Conservation (phyloP, 2,329 filamentous ascomycete species). For the Rhynchosporium agropyri region DNA sequence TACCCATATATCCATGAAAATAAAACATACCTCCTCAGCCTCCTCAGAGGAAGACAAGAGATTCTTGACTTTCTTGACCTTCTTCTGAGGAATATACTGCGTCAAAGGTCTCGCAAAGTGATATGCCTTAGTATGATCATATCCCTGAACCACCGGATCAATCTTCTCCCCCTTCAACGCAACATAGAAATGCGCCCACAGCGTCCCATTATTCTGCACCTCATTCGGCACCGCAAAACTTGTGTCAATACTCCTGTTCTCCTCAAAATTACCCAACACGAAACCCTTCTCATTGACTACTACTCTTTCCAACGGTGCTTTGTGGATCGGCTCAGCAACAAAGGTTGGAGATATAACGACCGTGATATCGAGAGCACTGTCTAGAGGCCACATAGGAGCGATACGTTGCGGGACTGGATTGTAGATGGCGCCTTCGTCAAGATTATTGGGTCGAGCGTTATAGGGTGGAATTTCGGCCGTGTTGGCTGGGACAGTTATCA, state of each 20-base stretch:
- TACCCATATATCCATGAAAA: constrained; percentile 31
- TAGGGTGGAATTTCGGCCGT: constrained; percentile 64
- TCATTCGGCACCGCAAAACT: constrained; percentile 74
- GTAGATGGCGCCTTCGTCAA: constrained; percentile 64
- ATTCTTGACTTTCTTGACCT: constrained; percentile 83
- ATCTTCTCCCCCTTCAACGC: constrained; percentile 74
- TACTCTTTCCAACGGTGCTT: constrained; percentile 66
- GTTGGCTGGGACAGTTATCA: constrained; percentile 56
- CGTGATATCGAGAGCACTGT: constrained; percentile 78
- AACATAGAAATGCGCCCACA: constrained; percentile 94
- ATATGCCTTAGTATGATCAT: constrained; percentile 75
- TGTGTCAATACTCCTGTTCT: constrained; percentile 76
- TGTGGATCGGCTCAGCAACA: constrained; percentile 67
- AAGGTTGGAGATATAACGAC: constrained; percentile 82
- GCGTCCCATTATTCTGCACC: constrained; percentile 88
- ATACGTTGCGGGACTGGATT: constrained; percentile 69
- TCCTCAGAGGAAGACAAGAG: constrained; percentile 59
- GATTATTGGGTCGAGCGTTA: constrained; percentile 60
- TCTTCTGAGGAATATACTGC: constrained; percentile 90
- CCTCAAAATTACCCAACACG: constrained; percentile 74
- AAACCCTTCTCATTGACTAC: constrained; percentile 83
- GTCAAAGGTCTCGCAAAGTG: constrained; percentile 86
- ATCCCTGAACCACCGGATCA: constrained; percentile 73
- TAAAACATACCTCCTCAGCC: constrained; percentile 49
- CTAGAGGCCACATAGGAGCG: constrained; percentile 84